Percentiles rank a stretch among this genome's conserved stretches.
Conservation (phyloP, 805 yeast genomes). For the Spathaspora hagerdaliae region DNA sequence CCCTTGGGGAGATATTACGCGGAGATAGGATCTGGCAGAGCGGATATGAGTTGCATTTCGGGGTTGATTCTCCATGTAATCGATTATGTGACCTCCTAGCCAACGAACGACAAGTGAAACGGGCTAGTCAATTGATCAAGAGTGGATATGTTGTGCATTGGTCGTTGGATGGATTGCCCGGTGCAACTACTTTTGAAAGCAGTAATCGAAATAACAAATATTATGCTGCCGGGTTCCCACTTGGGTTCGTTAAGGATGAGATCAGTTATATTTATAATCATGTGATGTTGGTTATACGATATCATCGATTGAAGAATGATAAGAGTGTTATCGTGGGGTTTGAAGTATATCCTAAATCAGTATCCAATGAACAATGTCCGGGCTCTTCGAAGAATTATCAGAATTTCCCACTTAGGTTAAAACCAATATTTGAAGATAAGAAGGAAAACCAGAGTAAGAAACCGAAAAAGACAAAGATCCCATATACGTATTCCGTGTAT, state of each 20-base stretch:
- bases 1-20: slow-evolving; percentile 70
- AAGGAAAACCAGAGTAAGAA: slow-evolving; percentile 1
- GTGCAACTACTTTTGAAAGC: slow-evolving; percentile 75
- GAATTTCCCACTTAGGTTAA: slow-evolving; percentile 50
- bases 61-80: slow-evolving; percentile 61
- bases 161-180: slow-evolving; percentile 80
- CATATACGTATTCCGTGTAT: slow-evolving; percentile 80
- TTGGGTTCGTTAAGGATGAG: slow-evolving; percentile 65
- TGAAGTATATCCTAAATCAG: slow-evolving; percentile 85
- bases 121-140: slow-evolving; percentile 59
- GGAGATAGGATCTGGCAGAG: slow-evolving; percentile 82
- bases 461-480: slow-evolving; percentile 43
- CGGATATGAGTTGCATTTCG: slow-evolving; percentile 62
- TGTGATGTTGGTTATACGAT: slow-evolving; percentile 74
- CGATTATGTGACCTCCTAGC: slow-evolving; percentile 67
- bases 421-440: slow-evolving; percentile 22
- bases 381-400: slow-evolving; percentile 61
- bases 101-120: slow-evolving; percentile 43
- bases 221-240: slow-evolving; percentile 83
- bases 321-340: slow-evolving; percentile 73
- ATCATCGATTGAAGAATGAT: slow-evolving; percentile 44
- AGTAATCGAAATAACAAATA: slow-evolving; percentile 57
- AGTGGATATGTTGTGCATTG: slow-evolving; percentile 78
- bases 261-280: slow-evolving; percentile 68
- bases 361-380: slow-evolving; percentile 64